Conservation (phyloP, 805 yeast genomes). For the Candida loeiensis region DNA sequence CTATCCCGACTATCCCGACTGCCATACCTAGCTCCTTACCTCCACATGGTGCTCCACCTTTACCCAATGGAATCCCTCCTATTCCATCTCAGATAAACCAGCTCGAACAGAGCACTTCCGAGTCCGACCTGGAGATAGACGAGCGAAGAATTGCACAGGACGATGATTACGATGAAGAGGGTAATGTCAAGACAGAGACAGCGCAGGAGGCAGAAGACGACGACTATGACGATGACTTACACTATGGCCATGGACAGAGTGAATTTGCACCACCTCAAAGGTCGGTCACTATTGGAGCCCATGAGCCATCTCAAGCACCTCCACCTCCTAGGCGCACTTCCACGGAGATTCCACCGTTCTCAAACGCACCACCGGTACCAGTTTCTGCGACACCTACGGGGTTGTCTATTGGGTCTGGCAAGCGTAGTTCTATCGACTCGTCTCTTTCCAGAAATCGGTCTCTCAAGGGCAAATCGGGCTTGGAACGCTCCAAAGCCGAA, state of each 20-base stretch:
- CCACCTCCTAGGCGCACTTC: constrained; percentile 16
- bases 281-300: constrained; percentile 7
- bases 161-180: constrained; percentile 2
- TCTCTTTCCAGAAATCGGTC: constrained; percentile 14
- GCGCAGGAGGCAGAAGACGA: not conserved
- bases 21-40: constrained; percentile 2
- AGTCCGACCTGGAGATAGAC: constrained; percentile 5
- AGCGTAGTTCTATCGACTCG: constrained; percentile 16
- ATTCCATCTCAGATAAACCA: constrained; percentile 1
- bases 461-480: constrained; percentile 12
- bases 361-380: constrained; percentile 1
- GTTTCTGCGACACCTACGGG: constrained; percentile 13
- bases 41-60: constrained; percentile 13
- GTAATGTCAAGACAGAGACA: not conserved
- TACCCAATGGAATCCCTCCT: constrained; percentile 9
- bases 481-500: constrained; percentile 30
- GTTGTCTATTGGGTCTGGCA: constrained; percentile 13
- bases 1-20: not conserved
- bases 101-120: not conserved
- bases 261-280: constrained; percentile 19
- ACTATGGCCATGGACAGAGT: constrained; percentile 11
- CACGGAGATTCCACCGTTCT: constrained; percentile 9
- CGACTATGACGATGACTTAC: constrained; percentile 14
- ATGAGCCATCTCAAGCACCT: constrained; percentile 13
- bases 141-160: constrained; percentile 6